Conservation (phyloP, 495 filamentous ascomycete genomes). For the Aspergillus indologenus region DNA sequence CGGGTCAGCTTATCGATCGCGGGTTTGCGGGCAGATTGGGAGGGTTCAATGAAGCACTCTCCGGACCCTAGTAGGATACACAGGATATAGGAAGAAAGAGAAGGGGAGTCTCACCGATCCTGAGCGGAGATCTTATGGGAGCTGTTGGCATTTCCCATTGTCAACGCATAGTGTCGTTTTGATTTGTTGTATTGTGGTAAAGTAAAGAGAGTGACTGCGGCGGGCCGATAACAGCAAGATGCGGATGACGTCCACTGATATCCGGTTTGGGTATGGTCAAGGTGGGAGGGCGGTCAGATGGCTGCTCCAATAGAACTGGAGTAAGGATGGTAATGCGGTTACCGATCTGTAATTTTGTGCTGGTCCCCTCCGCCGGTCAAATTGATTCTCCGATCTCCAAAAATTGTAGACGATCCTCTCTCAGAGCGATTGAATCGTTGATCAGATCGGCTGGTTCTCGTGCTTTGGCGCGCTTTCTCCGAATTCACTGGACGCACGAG, state of each 20-base stretch:
- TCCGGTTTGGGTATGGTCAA: neutral
- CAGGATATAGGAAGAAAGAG: no score
- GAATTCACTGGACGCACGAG: neutral
- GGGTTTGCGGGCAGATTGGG: no score
- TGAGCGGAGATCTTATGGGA: constrained; percentile 69
- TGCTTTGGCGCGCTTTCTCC: neutral
- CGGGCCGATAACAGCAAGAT: neutral
- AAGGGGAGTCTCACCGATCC: constrained; percentile 52
- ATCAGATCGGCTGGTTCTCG: no score
- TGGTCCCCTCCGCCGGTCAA: constrained; percentile 12
- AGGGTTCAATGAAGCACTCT: no score
- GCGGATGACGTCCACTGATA: constrained; percentile 7
- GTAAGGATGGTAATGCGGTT: neutral
- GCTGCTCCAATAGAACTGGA: neutral
- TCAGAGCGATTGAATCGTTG: constrained; percentile 5
- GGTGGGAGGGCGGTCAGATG: neutral
- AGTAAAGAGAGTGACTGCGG: neutral
- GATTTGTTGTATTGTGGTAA: no score
- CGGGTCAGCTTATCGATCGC: no score
- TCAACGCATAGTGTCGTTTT: constrained; percentile 35
- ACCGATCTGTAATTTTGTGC: neutral
- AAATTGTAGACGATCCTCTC: constrained; percentile 23
- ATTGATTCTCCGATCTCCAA: constrained; percentile 22
- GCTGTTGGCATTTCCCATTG: constrained; percentile 66
- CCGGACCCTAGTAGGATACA: no score